Percentiles rank a stretch among this genome's conserved stretches.
These are phyloP conservation scores for maize (Zea mays) DNA, from an alignment of 176 grass and related monocot species.

Conservation along the genomic window Zm-B73-REFERENCE-NAM-5.0 NC_050096.1:61830501-61831000, in stretches of 20 bases:
- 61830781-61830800: constrained; percentile 82
- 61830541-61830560: constrained; percentile 61
- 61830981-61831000: constrained; percentile 2
- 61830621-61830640: constrained; percentile 77
- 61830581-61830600: constrained; percentile 58
- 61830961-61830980: constrained; percentile 5
- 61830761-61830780: constrained; percentile 86
- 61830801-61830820: constrained; percentile 82
- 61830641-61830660: constrained; percentile 71
- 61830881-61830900: neutral
- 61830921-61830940: constrained; percentile 41
- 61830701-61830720: constrained; percentile 96
- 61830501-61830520: neutral
- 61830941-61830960: constrained; percentile 1
- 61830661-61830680: constrained; percentile 95
- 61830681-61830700: constrained; percentile 92
- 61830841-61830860: neutral
- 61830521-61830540: constrained; percentile 48
- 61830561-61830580: constrained; percentile 75
- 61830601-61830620: constrained; percentile 52
- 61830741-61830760: constrained; percentile 87
- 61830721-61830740: constrained; percentile 81
- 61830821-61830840: constrained; percentile 47
- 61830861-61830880: constrained; percentile 24
- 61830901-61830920: constrained; percentile 19